Conservation (phyloP, 345 rosid genomes). For the Eucalyptus globulus region DNA sequence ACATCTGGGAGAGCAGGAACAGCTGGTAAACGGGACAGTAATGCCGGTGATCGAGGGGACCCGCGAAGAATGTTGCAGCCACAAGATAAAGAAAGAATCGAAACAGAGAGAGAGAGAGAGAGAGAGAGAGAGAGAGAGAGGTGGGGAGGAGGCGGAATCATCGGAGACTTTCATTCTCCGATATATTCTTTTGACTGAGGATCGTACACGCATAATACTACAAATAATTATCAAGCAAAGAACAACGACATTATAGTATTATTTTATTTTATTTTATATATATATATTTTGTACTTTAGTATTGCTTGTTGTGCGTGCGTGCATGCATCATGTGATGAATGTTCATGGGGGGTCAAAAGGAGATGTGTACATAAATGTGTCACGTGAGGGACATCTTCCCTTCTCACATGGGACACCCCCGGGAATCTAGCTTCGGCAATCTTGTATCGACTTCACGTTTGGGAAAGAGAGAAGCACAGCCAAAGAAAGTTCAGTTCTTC, state of each 20-base stretch:
- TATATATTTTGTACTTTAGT: not conserved
- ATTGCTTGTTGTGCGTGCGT: not conserved
- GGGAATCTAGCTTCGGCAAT: not conserved
- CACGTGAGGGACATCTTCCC: not conserved
- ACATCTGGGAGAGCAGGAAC: not conserved
- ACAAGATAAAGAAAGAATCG: not conserved
- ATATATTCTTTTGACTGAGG: constrained; percentile 4
- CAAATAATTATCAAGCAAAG: not conserved
- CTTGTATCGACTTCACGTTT: not conserved
- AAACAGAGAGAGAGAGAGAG: not conserved
- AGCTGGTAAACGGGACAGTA: not conserved
- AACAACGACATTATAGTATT: not conserved
- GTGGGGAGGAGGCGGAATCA: constrained; percentile 28
- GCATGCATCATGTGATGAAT: not conserved
- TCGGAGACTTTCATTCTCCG: constrained; percentile 74
- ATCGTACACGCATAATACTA: not conserved
- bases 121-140: not conserved
- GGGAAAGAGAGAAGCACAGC: not conserved
- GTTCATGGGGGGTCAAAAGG: not conserved
- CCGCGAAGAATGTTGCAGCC: not conserved
- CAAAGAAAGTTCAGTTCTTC: not conserved
- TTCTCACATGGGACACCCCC: not conserved
- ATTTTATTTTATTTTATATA: not conserved
- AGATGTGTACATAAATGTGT: not conserved
- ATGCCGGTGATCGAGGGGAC: not conserved